These are phyloP conservation scores for Rubia yunnanensis DNA, from an alignment of 257 asterid species.

Conservation along the genomic window DNA sequence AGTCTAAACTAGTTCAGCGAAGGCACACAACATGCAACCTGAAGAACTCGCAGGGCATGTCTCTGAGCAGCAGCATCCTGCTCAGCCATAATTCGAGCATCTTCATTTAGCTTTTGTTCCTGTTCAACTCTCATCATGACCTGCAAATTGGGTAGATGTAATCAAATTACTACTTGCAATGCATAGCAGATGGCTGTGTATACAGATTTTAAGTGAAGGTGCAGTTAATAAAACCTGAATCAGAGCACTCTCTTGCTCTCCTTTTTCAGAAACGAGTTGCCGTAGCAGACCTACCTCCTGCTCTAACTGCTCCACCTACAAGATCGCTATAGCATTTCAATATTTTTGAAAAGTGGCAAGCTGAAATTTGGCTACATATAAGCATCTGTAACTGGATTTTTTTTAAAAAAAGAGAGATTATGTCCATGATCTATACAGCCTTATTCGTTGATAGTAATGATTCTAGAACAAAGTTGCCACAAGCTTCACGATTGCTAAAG, in stretches of 20 bases:
- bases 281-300: conserved; percentile 57
- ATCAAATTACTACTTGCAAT: conserved; percentile 2
- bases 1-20: not conserved
- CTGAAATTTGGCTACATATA: not conserved
- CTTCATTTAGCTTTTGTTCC: conserved; percentile 75
- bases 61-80: conserved; percentile 65
- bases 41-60: conserved; percentile 38
- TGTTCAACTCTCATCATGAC: conserved; percentile 83
- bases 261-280: conserved; percentile 51
- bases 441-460: no score
- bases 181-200: not conserved
- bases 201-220: not conserved
- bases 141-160: conserved; percentile 29
- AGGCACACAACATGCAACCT: conserved; percentile 36
- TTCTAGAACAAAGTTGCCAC: not conserved
- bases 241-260: conserved; percentile 70
- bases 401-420: not conserved
- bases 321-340: conserved; percentile 9
- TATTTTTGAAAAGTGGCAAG: not conserved
- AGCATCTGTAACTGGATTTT: not conserved
- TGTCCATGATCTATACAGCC: no score
- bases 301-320: conserved; percentile 80
- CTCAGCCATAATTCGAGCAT: conserved; percentile 66
- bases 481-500: conserved; percentile 1
- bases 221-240: conserved; percentile 45